These are phyloP conservation scores for Rhizophagus prolifer DNA, from an alignment of 192 early-diverging fungal genomes.

Conservation along the genomic window DNA sequence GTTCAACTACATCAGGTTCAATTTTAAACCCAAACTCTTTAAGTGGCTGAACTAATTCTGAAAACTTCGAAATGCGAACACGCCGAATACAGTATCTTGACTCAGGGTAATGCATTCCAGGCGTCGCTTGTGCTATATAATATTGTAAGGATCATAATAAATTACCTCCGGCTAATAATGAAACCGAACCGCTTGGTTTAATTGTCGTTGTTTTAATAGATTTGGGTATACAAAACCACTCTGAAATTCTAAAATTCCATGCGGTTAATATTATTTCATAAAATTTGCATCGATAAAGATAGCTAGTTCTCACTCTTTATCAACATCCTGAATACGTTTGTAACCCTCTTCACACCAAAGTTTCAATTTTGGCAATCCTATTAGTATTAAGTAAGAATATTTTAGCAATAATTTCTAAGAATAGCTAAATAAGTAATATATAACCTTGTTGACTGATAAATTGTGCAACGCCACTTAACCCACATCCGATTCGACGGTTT, in stretches of 20 bases:
- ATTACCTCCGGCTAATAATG: slow-evolving; percentile 47
- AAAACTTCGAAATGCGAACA: slow-evolving; percentile 42
- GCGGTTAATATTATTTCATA: not conserved
- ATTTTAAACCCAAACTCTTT: slow-evolving; percentile 39
- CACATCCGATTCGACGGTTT: slow-evolving; percentile 50
- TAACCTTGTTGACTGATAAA: slow-evolving; percentile 39
- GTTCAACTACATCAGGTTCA: slow-evolving; percentile 41
- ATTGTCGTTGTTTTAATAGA: slow-evolving; percentile 50
- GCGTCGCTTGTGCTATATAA: no score
- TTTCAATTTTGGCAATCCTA: slow-evolving; percentile 29
- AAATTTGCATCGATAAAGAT: not conserved
- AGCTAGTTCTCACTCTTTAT: slow-evolving; percentile 20
- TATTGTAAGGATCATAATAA: no score
- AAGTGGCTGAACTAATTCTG: slow-evolving; percentile 37
- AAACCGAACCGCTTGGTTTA: slow-evolving; percentile 50
- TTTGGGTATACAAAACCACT: slow-evolving; percentile 40
- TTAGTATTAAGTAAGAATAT: not conserved
- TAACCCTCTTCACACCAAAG: slow-evolving; percentile 42
- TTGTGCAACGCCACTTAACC: slow-evolving; percentile 48
- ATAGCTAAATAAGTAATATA: not conserved
- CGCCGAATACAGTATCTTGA: slow-evolving; percentile 51
- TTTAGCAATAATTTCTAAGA: not conserved
- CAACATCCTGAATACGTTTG: slow-evolving; percentile 32
- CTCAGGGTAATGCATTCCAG: no score
- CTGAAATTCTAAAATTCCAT: slow-evolving; percentile 27